phyloP scores from a whole-genome alignment of 305 asterid species.

The Fraxinus ornus region DNA sequence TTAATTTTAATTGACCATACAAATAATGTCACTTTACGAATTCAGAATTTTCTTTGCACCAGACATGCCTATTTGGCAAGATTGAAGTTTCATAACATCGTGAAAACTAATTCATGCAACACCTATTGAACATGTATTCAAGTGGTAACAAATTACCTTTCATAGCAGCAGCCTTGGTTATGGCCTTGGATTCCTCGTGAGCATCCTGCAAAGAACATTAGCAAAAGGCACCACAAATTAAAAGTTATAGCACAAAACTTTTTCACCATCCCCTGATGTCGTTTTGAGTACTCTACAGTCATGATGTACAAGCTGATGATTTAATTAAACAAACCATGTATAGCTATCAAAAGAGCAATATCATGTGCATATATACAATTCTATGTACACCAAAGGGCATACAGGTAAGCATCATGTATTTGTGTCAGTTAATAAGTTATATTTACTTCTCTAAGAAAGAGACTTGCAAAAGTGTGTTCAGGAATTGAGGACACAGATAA shows the following conservation, averaged over 20 bases:
- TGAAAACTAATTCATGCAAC: neutral
- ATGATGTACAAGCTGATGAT: neutral
- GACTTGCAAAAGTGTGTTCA: neutral
- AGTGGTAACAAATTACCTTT: slow-evolving; percentile 38
- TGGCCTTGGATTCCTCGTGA: slow-evolving; percentile 50
- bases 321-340: slow-evolving; percentile 4
- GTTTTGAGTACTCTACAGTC: neutral
- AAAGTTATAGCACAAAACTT: neutral
- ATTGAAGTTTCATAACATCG: neutral
- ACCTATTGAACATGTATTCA: slow-evolving; percentile 1
- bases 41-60: neutral
- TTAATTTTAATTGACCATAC: neutral
- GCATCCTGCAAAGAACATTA: slow-evolving; percentile 41
- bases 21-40: neutral
- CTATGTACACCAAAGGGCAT: neutral
- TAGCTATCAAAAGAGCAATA: neutral
- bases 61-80: neutral
- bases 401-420: neutral
- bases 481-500: neutral
- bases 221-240: slow-evolving; percentile 1
- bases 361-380: neutral
- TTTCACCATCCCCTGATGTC: neutral
- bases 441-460: neutral
- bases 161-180: slow-evolving; percentile 51
- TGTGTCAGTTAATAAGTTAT: neutral